Base-by-base conservation (phyloP, 2,329 filamentous ascomycete genomes). In the Teratosphaeria epicoccoides region DNA sequence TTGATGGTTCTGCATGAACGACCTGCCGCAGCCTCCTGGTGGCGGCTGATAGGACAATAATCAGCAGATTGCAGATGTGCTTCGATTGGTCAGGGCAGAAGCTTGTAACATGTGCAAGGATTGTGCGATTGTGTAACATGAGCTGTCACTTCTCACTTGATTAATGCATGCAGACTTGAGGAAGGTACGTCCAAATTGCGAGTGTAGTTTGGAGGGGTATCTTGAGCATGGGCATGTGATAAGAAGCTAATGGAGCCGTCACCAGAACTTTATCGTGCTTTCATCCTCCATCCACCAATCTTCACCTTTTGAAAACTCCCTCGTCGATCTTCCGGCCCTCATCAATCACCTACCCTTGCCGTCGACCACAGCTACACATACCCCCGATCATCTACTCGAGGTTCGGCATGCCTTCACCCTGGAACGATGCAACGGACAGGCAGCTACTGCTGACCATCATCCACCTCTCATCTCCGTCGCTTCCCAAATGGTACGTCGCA, bases 391-490 rank as follows among this genome's bases (percentile, higher is more conserved):
- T 23, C 14, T 11, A 28, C 6, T 7, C 24, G 28, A 46, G 22
- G 14, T 22, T 22, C 14, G 44, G 28, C 23, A 50, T 50, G 47
- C 51, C 51, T n/a, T 25, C 28, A 24, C 46, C 48, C 12, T 59
- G 57, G 57, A 54, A 49, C 43, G 57, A 57, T 25, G 45, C 53
- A 7, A 52, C 51, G 3, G 55, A 59, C 46, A 47, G 52, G 17
- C 51, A 57, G 43, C 53, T 59, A 20, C 50, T 59, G n/a, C 52
- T 59, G 12, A 49, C 52, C 28, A 57, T 57, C 53, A 56, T 59
- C 50, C 46, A 54, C 48, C 53, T 52, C 43, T 40, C 55, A 17
- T 25, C 49, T 11, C 50, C 33, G 9, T n/a, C 33, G 14, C 33
- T 40, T 6, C 33, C 33, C 2, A 40, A 40, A 17, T 40, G 33